Base-by-base conservation (phyloP, 2,329 filamentous ascomycete species). In the Penicillium sp. region DNA sequence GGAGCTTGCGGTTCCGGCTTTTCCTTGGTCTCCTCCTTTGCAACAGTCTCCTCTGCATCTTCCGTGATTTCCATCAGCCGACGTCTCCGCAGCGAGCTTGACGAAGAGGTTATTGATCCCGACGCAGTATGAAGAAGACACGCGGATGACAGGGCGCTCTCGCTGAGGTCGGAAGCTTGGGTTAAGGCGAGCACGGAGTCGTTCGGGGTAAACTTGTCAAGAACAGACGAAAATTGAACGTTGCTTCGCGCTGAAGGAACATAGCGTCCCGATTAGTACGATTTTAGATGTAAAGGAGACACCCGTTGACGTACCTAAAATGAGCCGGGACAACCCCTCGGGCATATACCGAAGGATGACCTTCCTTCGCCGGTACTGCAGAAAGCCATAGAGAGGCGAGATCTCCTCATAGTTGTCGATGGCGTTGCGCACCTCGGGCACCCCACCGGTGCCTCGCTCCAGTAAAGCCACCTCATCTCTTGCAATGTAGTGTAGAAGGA, bases 1-100 rank as follows among this genome's bases (percentile, higher is more conserved):
- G 65, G 59, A 31, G 62, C 51, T 43, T 63, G 60, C 16, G 62
- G 58, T 60, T 69, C 56, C 7, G 67, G 59, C 33, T 65, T 84
- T 76, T 68, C 83, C 79, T 82, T 74, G 2, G 83, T 86, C 67
- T 63, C 62, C 42, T 67, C 60, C 44, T 63, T 66, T 10, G 87
- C 81, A 54, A 85, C 79, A 67, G 87, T 88, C 68, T 96, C 92
- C 70, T 96, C 91, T 53, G 89, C 90, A 77, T 95, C 90, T 76
- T 98, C 95, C n/a, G 89, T 87, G 71, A 98, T 97, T 77, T 96
- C 93, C 78, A 93, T 89, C 66, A 98, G 79, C 64, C 90, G 87
- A 67, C 88, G 85, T 69, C 87, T 84, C 57, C 89, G 86, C 63
- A 92, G 80, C 5, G 91, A 96, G 71, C 90, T 92, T 49, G 86